These are phyloP conservation scores for Moniliophthora roreri DNA, from an alignment of 1,284 basidiomycete species.

Conservation along the genomic window DNA sequence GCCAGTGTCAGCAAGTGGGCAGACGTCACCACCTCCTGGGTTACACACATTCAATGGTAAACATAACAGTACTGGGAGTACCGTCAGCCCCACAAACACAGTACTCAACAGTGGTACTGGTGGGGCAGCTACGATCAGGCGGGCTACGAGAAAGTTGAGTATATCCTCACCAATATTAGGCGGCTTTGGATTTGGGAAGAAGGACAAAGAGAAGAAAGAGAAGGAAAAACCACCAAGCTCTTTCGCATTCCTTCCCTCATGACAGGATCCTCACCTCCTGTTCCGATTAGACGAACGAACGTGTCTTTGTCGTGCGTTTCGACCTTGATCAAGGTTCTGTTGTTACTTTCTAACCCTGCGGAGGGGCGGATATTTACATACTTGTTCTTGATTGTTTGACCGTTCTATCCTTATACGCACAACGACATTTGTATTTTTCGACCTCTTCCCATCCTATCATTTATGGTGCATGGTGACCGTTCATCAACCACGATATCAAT, in stretches of 20 bases:
- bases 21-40: slow-evolving; percentile 5
- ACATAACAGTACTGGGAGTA: slow-evolving; percentile 26
- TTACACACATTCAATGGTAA: slow-evolving; percentile 21
- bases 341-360: neutral
- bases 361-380: neutral
- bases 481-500: neutral
- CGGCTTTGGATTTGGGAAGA: slow-evolving; percentile 48
- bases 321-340: neutral
- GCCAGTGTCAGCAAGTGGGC: slow-evolving; percentile 14
- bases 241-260: neutral
- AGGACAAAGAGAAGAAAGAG: slow-evolving; percentile 28
- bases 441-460: slow-evolving; percentile 4
- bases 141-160: slow-evolving; percentile 66
- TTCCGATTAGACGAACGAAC: neutral
- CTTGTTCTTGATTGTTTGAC: neutral
- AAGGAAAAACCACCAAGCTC: slow-evolving; percentile 22
- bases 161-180: slow-evolving; percentile 58
- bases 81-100: neutral
- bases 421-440: neutral
- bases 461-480: neutral
- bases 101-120: slow-evolving; percentile 18
- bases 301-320: neutral
- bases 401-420: neutral
- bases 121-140: slow-evolving; percentile 30
- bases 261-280: neutral